These are phyloP conservation scores for Roridomyces roridus DNA, from an alignment of 768 basidiomycete species.

Conservation along the genomic window DNA sequence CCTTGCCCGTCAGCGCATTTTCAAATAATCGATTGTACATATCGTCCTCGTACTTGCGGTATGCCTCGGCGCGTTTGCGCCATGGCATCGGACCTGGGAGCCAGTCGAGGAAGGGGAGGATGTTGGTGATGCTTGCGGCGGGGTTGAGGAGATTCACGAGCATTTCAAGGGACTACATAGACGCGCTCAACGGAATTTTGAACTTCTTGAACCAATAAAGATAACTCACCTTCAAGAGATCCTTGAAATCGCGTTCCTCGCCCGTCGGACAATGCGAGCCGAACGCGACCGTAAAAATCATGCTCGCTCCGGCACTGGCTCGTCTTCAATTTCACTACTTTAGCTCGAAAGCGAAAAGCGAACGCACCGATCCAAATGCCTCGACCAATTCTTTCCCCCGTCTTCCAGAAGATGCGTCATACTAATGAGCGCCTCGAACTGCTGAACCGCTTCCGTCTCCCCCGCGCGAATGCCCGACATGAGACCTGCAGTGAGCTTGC, in stretches of 20 bases:
- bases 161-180: neutral
- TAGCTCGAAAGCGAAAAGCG: neutral
- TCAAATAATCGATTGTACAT: neutral
- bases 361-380: neutral
- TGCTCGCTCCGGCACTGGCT: neutral
- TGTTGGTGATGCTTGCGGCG: neutral
- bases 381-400: neutral
- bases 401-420: neutral
- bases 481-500: neutral
- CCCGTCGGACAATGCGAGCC: neutral
- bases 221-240: neutral
- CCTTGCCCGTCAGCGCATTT: neutral
- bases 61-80: neutral
- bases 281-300: neutral
- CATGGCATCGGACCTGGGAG: neutral
- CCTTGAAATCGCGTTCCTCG: neutral
- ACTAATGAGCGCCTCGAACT: neutral
- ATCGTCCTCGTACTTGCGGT: neutral
- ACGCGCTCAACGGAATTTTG: too few relatives aligned
- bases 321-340: too few relatives aligned
- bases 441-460: neutral
- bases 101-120: neutral
- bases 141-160: neutral
- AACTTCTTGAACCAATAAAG: neutral
- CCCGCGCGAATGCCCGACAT: neutral